Percentiles rank a stretch among this genome's conserved stretches.
phyloP scores from a whole-genome alignment of 2,329 filamentous ascomycete species.

The Mollisiaceae sp. region DNA sequence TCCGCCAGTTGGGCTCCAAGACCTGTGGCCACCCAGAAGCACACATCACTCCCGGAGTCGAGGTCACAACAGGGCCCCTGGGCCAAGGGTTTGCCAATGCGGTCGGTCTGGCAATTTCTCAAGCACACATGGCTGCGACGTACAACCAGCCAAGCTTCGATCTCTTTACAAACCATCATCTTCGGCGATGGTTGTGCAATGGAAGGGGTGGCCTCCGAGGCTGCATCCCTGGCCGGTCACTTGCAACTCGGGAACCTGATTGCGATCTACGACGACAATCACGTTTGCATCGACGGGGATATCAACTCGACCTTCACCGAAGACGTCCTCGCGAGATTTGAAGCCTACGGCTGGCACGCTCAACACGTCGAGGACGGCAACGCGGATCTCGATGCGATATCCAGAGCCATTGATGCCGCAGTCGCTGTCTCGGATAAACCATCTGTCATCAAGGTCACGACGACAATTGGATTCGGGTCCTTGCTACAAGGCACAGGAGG shows the following conservation, averaged over 20 bases:
- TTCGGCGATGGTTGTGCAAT: conserved; percentile 57
- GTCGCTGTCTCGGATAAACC: conserved; percentile 50
- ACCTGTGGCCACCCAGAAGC: conserved; percentile 56
- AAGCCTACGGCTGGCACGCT: conserved; percentile 53
- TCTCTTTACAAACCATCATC: conserved; percentile 49
- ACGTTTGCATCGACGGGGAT: conserved; percentile 55
- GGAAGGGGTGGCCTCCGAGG: conserved; percentile 56
- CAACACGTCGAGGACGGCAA: conserved; percentile 53
- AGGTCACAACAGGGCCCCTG: conserved; percentile 57
- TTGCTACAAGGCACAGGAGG: conserved; percentile 39
- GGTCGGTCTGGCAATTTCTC: conserved; percentile 55
- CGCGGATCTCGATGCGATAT: conserved; percentile 50
- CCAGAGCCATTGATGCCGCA: conserved; percentile 48
- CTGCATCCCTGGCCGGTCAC: conserved; percentile 55
- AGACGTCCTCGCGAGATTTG: conserved; percentile 56
- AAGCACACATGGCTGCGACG: conserved; percentile 52
- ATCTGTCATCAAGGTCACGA: conserved; percentile 56
- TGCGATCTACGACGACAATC: conserved; percentile 58
- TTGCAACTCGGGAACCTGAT: conserved; percentile 53
- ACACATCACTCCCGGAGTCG: conserved; percentile 55
- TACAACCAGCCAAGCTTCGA: conserved; percentile 53
- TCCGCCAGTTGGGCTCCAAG: conserved; percentile 49
- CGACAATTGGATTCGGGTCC: conserved; percentile 53
- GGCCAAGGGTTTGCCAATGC: conserved; percentile 58
- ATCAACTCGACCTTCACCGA: conserved; percentile 53